These are phyloP conservation scores for Fusarium newnesense DNA, from an alignment of 2,329 filamentous ascomycete genomes.

Conservation along the genomic window DNA sequence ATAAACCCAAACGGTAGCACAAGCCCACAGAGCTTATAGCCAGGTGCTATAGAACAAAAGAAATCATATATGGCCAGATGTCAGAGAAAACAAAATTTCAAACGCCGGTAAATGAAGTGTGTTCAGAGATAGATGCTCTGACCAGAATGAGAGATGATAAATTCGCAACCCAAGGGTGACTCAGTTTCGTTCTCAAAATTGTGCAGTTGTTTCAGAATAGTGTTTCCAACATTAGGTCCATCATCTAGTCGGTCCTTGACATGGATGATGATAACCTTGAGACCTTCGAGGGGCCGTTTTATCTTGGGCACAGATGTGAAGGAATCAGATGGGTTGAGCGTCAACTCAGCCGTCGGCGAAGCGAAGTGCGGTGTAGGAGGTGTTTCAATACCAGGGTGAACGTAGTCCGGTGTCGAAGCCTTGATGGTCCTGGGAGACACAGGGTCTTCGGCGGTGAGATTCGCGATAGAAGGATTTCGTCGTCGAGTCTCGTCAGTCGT, in stretches of 20 bases:
- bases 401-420: constrained; percentile 33
- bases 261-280: constrained; percentile 90
- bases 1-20: constrained; percentile 8
- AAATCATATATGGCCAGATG: constrained; percentile 17
- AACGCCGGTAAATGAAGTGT: constrained; percentile 14
- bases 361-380: constrained; percentile 59
- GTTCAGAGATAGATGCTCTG: constrained; percentile 64
- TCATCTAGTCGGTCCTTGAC: constrained; percentile 88
- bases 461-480: constrained; percentile 36
- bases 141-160: constrained; percentile 75
- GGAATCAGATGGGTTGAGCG: constrained; percentile 52
- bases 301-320: constrained; percentile 36
- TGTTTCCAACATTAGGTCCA: constrained; percentile 70
- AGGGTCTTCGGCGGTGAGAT: constrained; percentile 53
- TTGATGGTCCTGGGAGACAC: constrained; percentile 63
- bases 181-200: constrained; percentile 74
- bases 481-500: constrained; percentile 37
- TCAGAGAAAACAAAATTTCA: background rate
- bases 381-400: constrained; percentile 45
- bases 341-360: constrained; percentile 60
- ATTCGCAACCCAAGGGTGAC: constrained; percentile 79
- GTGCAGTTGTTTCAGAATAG: constrained; percentile 75
- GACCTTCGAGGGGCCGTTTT: constrained; percentile 69
- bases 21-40: constrained; percentile 17
- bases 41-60: constrained; percentile 16